phyloP scores from a whole-genome alignment of 2,329 filamentous ascomycete species.

The Microcyclospora tardicrescens region DNA sequence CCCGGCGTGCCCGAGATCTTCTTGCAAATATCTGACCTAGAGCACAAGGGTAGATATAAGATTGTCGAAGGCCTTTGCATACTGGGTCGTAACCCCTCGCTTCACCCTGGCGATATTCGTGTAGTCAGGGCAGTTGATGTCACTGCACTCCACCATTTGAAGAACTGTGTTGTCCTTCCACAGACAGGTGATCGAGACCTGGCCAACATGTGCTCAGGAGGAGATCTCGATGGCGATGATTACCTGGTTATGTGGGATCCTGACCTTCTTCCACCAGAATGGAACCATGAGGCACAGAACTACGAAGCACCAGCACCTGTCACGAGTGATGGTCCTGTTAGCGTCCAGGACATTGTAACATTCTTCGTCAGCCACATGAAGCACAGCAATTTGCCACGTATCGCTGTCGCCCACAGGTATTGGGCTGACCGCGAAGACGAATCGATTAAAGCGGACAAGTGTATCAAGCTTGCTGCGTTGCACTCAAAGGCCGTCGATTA shows the following conservation, averaged over 20 bases:
- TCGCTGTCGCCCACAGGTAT: constrained; percentile 72
- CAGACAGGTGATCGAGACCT: constrained; percentile 71
- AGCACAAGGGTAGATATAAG: constrained; percentile 39
- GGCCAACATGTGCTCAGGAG: constrained; percentile 88
- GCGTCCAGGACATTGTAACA: constrained; percentile 57
- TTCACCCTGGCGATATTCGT: constrained; percentile 85
- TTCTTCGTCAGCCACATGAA: constrained; percentile 94
- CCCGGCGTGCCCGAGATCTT: constrained; percentile 67
- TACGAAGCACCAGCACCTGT: constrained; percentile 49
- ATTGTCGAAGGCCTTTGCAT: constrained; percentile 67
- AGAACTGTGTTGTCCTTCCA: constrained; percentile 78
- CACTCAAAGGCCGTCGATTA: constrained; percentile 94
- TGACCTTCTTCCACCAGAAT: constrained; percentile 53
- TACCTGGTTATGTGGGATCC: constrained; percentile 89
- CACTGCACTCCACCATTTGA: constrained; percentile 59
- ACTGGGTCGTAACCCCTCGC: constrained; percentile 80
- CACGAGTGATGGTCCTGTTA: constrained; percentile 49
- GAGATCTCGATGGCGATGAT: constrained; percentile 91
- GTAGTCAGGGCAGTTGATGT: constrained; percentile 74
- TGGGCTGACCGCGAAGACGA: constrained; percentile 50
- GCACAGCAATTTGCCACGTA: constrained; percentile 66
- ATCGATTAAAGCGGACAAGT: constrained; percentile 56
- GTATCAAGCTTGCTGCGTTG: constrained; percentile 59
- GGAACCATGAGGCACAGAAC: constrained; percentile 68
- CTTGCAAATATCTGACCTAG: constrained; percentile 52